These are phyloP conservation scores for Leishmania tarentolae DNA, from an alignment of 208 protist genomes.

Conservation along the genomic window DNA sequence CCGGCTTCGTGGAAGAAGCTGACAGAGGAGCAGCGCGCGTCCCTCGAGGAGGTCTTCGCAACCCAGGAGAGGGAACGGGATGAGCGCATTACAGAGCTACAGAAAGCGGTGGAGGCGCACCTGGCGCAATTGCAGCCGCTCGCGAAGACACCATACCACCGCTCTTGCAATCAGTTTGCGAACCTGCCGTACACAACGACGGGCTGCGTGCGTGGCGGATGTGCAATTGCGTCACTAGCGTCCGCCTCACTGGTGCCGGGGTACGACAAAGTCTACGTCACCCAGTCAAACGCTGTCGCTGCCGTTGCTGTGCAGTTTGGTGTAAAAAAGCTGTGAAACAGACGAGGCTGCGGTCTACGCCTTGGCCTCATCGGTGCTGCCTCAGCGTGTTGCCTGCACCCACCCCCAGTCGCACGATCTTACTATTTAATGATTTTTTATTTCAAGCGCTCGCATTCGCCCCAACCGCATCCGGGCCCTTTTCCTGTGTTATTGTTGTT, in stretches of 20 bases:
- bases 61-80: constrained; percentile 53
- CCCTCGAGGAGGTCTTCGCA: constrained; percentile 39
- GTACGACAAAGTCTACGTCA: constrained; percentile 45
- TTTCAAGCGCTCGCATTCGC: not conserved
- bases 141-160: constrained; percentile 51
- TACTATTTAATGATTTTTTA: not conserved
- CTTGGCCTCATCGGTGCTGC: not conserved
- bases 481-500: not conserved
- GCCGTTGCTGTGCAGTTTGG: constrained; percentile 46
- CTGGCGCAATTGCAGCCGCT: constrained; percentile 33
- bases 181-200: constrained; percentile 56
- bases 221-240: constrained; percentile 40
- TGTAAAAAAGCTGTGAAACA: constrained; percentile 43
- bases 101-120: constrained; percentile 36
- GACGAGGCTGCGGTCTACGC: not conserved
- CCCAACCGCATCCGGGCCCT: not conserved
- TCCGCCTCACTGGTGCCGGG: constrained; percentile 18
- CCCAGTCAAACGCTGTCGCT: constrained; percentile 48
- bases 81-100: constrained; percentile 38
- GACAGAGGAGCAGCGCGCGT: constrained; percentile 51
- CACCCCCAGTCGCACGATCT: not conserved
- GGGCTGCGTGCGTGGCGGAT: constrained; percentile 27
- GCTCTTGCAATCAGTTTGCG: constrained; percentile 51
- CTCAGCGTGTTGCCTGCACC: not conserved
- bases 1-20: constrained; percentile 43